Conservation (phyloP, 306 rosid genomes). For the Dalbergia cultrata region DNA sequence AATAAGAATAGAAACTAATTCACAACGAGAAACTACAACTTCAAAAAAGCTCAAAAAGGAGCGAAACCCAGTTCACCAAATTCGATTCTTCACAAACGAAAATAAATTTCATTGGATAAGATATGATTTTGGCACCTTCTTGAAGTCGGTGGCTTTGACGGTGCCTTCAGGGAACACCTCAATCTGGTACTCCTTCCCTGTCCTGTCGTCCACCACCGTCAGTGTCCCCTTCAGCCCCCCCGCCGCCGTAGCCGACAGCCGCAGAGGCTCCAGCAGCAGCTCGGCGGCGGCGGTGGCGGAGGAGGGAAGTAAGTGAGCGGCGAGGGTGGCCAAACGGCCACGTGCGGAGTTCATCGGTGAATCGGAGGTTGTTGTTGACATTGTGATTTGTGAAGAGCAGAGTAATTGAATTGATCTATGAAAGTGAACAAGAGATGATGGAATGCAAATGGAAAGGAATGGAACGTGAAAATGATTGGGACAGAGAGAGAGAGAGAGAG, state of each 20-base stretch:
- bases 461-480: too few relatives aligned
- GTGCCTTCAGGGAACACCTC: constrained; percentile 76
- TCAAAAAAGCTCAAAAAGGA: constrained; percentile 11
- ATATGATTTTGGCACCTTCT: constrained; percentile 58
- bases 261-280: constrained; percentile 29
- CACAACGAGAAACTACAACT: background rate
- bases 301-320: constrained; percentile 67
- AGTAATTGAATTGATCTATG: constrained; percentile 1
- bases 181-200: constrained; percentile 70
- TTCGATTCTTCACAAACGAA: background rate
- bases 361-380: constrained; percentile 55
- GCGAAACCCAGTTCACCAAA: background rate
- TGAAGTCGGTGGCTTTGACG: constrained; percentile 75
- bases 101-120: too few relatives aligned
- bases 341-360: constrained; percentile 55
- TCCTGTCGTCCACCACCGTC: constrained; percentile 77
- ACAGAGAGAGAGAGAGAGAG: too few relatives aligned
- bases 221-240: constrained; percentile 62
- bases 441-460: background rate
- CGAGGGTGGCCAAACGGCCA: constrained; percentile 73
- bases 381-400: constrained; percentile 1
- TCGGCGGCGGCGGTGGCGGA: constrained; percentile 36
- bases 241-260: constrained; percentile 59
- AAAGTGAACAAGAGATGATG: constrained; percentile 6
- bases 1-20: background rate